Evolutionary conservation across 2,329 filamentous ascomycete species (phyloP).

Genomic region (Pyricularia grisea): DNA sequence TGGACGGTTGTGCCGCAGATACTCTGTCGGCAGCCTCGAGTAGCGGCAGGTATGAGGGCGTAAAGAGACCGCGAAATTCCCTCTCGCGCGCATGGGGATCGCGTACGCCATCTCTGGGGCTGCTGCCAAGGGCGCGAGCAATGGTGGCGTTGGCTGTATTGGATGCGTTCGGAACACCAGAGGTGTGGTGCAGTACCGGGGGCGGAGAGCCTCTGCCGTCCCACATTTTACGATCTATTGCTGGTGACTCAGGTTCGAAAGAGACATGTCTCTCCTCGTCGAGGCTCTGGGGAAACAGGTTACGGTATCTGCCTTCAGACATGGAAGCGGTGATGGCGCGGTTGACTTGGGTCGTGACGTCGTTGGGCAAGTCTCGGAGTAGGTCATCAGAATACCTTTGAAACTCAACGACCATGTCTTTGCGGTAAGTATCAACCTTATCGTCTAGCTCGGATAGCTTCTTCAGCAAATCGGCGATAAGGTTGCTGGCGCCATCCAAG

Average conservation of each 20-base stretch:
- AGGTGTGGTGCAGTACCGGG: constrained; percentile 28
- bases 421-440: constrained; percentile 46
- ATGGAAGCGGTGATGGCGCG: constrained; percentile 34
- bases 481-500: constrained; percentile 39
- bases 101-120: constrained; percentile 9
- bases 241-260: constrained; percentile 8
- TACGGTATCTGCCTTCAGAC: constrained; percentile 28
- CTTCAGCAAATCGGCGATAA: constrained; percentile 41
- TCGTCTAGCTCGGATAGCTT: constrained; percentile 47
- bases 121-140: background rate
- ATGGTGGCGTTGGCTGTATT: background rate
- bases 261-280: constrained; percentile 8
- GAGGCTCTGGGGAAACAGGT: constrained; percentile 23
- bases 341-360: constrained; percentile 36
- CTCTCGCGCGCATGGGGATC: constrained; percentile 45
- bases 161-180: constrained; percentile 22
- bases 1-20: constrained; percentile 11
- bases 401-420: constrained; percentile 48
- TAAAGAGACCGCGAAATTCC: constrained; percentile 55
- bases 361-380: constrained; percentile 35
- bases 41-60: constrained; percentile 51
- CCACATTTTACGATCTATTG: constrained; percentile 10
- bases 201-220: constrained; percentile 24
- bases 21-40: constrained; percentile 36
- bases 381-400: constrained; percentile 41